phyloP scores from a whole-genome alignment of 2,329 filamentous ascomycete species.

The Fusarium sp. region DNA sequence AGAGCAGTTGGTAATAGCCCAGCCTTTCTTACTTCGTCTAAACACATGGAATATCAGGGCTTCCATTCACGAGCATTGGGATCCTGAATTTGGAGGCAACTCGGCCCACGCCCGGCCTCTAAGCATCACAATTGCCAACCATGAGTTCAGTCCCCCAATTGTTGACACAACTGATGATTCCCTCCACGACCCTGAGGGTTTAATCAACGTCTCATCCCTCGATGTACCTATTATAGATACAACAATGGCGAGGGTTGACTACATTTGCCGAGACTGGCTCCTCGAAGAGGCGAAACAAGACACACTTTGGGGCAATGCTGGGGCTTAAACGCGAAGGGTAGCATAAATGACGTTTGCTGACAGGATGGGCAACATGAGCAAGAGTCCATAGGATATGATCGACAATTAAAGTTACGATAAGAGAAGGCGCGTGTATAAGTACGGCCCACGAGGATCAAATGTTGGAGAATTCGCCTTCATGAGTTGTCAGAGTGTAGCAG shows the following conservation, averaged over 20 bases:
- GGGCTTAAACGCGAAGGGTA: not conserved
- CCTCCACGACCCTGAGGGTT: conserved; percentile 9
- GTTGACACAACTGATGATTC: not conserved
- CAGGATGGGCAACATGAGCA: not conserved
- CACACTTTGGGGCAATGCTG: conserved; percentile 17
- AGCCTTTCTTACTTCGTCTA: conserved; percentile 16
- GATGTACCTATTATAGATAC: conserved; percentile 12
- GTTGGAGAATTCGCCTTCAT: not conserved
- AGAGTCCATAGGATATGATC: not conserved
- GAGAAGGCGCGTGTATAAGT: not conserved
- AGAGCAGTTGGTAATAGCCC: conserved; percentile 10
- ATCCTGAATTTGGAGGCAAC: conserved; percentile 16
- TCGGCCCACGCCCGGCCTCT: conserved; percentile 20
- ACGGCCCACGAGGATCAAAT: not conserved
- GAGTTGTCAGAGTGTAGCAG: too few species aligned
- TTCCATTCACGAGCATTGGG: conserved; percentile 17
- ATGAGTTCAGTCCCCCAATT: conserved; percentile 23
- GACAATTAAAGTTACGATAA: too few species aligned
- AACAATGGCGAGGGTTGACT: conserved; percentile 6
- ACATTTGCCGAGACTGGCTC: conserved; percentile 29
- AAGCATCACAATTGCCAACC: conserved; percentile 21
- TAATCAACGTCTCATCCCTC: conserved; percentile 7
- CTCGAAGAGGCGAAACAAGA: conserved; percentile 20
- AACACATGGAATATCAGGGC: conserved; percentile 30
- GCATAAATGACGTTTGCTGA: not conserved